phyloP scores from a whole-genome alignment of 805 yeast genomes.

The Yarrowia sp. region DNA sequence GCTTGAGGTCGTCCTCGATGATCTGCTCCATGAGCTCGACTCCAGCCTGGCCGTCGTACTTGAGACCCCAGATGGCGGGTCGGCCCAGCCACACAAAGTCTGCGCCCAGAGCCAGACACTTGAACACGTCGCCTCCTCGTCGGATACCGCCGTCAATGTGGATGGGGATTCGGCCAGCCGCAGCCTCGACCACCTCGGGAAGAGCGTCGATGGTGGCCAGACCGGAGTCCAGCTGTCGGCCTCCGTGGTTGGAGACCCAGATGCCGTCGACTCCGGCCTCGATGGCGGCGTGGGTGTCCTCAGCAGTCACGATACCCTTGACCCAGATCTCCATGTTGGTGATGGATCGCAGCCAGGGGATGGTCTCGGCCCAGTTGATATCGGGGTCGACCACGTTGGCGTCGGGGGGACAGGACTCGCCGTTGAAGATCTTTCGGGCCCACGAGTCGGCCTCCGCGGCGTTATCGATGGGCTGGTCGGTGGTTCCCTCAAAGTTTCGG shows the following conservation, averaged over 20 bases:
- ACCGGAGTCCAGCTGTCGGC: slow-evolving; percentile 71
- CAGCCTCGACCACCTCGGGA: slow-evolving; percentile 57
- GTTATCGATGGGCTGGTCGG: slow-evolving; percentile 44
- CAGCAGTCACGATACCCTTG: slow-evolving; percentile 73
- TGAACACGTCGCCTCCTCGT: slow-evolving; percentile 69
- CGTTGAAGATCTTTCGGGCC: slow-evolving; percentile 42
- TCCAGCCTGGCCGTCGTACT: slow-evolving; percentile 73
- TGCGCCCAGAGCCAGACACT: slow-evolving; percentile 74
- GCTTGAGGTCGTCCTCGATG: slow-evolving; percentile 44
- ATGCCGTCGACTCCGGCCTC: slow-evolving; percentile 67
- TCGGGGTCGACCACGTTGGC: slow-evolving; percentile 47
- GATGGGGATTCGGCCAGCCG: slow-evolving; percentile 59
- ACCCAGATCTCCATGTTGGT: slow-evolving; percentile 58
- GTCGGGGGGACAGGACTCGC: slow-evolving; percentile 36
- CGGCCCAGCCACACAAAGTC: slow-evolving; percentile 71
- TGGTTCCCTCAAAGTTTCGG: slow-evolving; percentile 45
- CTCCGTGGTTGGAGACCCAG: slow-evolving; percentile 76
- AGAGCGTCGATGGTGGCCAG: slow-evolving; percentile 70
- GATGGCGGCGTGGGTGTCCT: slow-evolving; percentile 67
- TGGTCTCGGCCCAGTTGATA: slow-evolving; percentile 48
- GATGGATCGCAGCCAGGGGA: slow-evolving; percentile 47
- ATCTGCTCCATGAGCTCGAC: slow-evolving; percentile 52
- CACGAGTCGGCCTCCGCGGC: slow-evolving; percentile 44
- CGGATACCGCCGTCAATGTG: slow-evolving; percentile 75
- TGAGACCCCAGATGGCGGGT: slow-evolving; percentile 70